Conservation (phyloP, 345 rosid species). For the Pugionium cornutum region DNA sequence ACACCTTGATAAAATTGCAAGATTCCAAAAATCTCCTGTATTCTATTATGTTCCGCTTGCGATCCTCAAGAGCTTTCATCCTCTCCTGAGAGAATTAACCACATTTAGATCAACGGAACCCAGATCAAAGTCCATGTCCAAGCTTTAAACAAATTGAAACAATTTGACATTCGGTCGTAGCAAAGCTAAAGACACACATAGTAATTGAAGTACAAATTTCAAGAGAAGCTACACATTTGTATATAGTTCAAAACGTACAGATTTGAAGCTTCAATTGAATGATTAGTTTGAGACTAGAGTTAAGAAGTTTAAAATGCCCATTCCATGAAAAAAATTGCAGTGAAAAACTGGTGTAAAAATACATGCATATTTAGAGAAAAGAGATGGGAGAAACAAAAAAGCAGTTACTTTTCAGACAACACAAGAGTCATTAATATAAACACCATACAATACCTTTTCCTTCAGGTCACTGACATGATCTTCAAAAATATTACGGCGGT, state of each 20-base stretch:
- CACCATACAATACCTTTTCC: slow-evolving; percentile 77
- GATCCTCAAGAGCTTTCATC: slow-evolving; percentile 70
- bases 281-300: too few relatives aligned
- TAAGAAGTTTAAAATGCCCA: slow-evolving; percentile 4
- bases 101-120: slow-evolving; percentile 30
- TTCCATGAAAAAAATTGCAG: background rate
- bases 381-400: slow-evolving; percentile 16
- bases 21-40: slow-evolving; percentile 82
- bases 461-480: slow-evolving; percentile 64
- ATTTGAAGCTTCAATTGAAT: slow-evolving; percentile 18
- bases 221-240: slow-evolving; percentile 17
- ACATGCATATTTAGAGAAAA: slow-evolving; percentile 4
- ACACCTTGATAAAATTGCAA: slow-evolving; percentile 90
- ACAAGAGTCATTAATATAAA: slow-evolving; percentile 14
- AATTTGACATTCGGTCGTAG: slow-evolving; percentile 9
- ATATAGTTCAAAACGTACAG: background rate
- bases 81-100: slow-evolving; percentile 59
- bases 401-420: slow-evolving; percentile 21
- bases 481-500: slow-evolving; percentile 83
- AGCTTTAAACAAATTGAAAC: slow-evolving; percentile 2
- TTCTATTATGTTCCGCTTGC: slow-evolving; percentile 63
- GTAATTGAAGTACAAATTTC: slow-evolving; percentile 12
- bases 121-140: slow-evolving; percentile 15
- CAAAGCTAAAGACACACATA: slow-evolving; percentile 17
- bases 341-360: slow-evolving; percentile 12